Evolutionary conservation across 352 stramenopile species (phyloP).

Genomic region (Pythium inflatum): DNA sequence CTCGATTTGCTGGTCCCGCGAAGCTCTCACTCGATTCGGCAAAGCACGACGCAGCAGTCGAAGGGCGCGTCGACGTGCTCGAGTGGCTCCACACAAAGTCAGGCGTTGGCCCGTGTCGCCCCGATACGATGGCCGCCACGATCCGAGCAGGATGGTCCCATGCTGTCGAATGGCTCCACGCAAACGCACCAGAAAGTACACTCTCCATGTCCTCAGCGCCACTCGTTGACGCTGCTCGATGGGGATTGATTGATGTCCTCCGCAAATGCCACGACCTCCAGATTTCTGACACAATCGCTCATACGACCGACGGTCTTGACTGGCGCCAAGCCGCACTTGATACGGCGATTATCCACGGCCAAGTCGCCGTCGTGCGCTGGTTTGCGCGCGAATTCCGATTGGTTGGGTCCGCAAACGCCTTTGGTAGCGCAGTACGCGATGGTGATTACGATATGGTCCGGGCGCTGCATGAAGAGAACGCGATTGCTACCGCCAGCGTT

Average conservation of each 20-base stretch:
- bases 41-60: not conserved
- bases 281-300: not conserved
- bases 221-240: constrained; percentile 2
- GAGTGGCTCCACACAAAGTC: not conserved
- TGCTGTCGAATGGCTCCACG: constrained; percentile 2
- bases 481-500: not conserved
- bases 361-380: not conserved
- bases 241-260: constrained; percentile 1
- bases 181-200: constrained; percentile 2
- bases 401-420: not conserved
- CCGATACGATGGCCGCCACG: constrained; percentile 5
- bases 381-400: not conserved
- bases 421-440: not conserved
- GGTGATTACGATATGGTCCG: constrained; percentile 1
- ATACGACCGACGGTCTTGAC: not conserved
- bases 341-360: not conserved
- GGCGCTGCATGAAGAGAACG: not conserved
- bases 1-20: not conserved
- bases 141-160: not conserved
- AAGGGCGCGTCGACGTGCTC: not conserved
- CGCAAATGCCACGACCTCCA: not conserved
- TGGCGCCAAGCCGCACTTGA: constrained; percentile 3
- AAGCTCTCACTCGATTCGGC: not conserved
- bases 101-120: not conserved
- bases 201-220: not conserved